Evolutionary conservation across 331 rosid genomes (phyloP).

Genomic region (Rosa hybrid): DNA sequence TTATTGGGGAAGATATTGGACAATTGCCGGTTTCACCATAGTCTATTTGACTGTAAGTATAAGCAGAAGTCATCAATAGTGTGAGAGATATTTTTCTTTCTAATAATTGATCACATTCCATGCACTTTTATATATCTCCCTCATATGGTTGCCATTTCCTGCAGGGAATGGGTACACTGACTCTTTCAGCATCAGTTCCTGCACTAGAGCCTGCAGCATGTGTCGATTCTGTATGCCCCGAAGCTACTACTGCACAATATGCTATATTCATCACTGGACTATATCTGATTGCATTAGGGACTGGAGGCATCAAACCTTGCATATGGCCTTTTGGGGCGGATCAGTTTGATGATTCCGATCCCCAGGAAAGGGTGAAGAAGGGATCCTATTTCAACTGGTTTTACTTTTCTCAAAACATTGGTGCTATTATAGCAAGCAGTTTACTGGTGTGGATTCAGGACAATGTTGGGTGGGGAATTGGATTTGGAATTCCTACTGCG

Average conservation of each 20-base stretch:
- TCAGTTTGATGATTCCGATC: constrained; percentile 37
- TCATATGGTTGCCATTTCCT: neutral
- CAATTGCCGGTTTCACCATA: constrained; percentile 37
- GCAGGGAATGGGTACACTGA: constrained; percentile 30
- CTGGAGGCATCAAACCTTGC: constrained; percentile 39
- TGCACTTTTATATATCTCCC: neutral
- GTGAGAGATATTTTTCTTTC: neutral
- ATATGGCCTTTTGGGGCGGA: constrained; percentile 42
- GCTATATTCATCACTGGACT: constrained; percentile 24
- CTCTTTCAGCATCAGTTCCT: constrained; percentile 29
- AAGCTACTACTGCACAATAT: constrained; percentile 28
- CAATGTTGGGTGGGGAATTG: constrained; percentile 39
- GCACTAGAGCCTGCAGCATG: constrained; percentile 30
- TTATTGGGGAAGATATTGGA: constrained; percentile 63
- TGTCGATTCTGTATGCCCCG: constrained; percentile 19
- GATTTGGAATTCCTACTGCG: constrained; percentile 34
- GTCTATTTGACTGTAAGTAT: constrained; percentile 40
- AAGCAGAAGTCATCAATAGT: constrained; percentile 6
- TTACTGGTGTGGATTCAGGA: constrained; percentile 39
- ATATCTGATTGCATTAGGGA: constrained; percentile 34
- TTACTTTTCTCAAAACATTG: constrained; percentile 32
- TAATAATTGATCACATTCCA: neutral
- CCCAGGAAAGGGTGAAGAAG: constrained; percentile 30
- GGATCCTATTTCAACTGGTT: constrained; percentile 38
- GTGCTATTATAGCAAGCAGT: constrained; percentile 34